Evolutionary conservation across 306 rosid genomes (phyloP).

Genomic region (Rosa chinensis): DNA sequence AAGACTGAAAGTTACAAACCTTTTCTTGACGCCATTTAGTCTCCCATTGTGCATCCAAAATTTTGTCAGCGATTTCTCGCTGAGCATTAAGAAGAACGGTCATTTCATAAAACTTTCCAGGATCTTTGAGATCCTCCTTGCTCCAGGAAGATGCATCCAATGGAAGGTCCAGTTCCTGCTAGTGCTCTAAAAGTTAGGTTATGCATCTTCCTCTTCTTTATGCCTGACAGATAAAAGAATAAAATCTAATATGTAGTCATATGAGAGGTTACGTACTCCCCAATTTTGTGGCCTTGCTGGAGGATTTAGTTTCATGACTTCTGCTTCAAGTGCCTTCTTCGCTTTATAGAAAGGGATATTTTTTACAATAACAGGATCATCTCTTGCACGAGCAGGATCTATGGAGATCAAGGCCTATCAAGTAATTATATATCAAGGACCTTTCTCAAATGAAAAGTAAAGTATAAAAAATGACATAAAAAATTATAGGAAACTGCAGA

Average conservation of each 20-base stretch:
- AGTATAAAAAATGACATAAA: constrained; percentile 8
- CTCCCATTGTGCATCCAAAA: constrained; percentile 92
- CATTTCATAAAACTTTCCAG: constrained; percentile 82
- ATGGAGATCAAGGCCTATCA: constrained; percentile 77
- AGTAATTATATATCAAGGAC: constrained; percentile 15
- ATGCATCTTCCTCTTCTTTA: constrained; percentile 9
- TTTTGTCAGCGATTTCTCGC: constrained; percentile 85
- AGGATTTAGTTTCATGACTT: constrained; percentile 85
- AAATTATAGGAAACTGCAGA: background rate
- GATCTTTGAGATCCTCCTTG: constrained; percentile 81
- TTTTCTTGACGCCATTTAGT: constrained; percentile 88
- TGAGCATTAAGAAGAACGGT: constrained; percentile 93
- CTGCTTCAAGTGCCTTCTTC: constrained; percentile 76
- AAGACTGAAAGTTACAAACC: constrained; percentile 46
- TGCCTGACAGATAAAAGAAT: background rate
- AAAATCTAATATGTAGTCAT: background rate
- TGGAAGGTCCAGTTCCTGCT: constrained; percentile 88
- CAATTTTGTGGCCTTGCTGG: constrained; percentile 86
- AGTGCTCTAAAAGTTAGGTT: constrained; percentile 27
- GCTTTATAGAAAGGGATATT: constrained; percentile 84
- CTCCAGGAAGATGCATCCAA: constrained; percentile 88
- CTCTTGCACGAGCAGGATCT: constrained; percentile 90
- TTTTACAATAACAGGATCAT: constrained; percentile 83
- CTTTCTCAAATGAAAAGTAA: background rate
- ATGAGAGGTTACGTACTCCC: constrained; percentile 67